Base-by-base conservation (phyloP, 1,284 basidiomycete genomes). In the Violaceomyces palustris region DNA sequence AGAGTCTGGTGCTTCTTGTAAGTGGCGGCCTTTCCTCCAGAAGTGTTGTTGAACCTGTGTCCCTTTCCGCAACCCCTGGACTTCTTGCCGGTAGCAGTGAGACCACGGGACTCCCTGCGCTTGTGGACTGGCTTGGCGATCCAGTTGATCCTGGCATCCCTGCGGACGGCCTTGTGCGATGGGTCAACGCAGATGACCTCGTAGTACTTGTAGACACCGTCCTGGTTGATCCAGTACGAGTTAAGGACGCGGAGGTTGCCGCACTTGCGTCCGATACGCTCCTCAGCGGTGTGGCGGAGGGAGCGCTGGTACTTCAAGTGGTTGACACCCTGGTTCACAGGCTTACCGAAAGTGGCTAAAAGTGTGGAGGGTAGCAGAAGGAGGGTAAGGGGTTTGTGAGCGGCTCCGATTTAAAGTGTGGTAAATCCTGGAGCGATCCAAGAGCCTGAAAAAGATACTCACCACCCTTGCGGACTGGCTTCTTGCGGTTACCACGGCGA, bases 221-320 rank as follows among this genome's bases (percentile, higher is more conserved):
- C 92, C 79, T 96, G 89, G 80, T 97, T 97, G 75, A 99, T 79
- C 93, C 93, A 97, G 84, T 99, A 99, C 48, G 92, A 97, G 82
- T 96, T 76, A 35, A 77, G 58, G 42, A 98, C 92, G 52, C 93
- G 84, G 71, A 98, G 78, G 78, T 97, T 96, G 46, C 90, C 89
- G 75, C 93, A 98, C 71, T 93, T 84, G 74, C 84, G 85, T 55
- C 91, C 94, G 62, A 98, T 91, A 77, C 94, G 88, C 82, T 98
- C 94, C 80, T 99, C 94, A 45, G 94, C 94, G 48, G 86, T 87
- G 69, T 87, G 86, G 75, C 88, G 84, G 73, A 97, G 81, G 56
- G 91, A 85, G 65, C 93, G 85, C 79, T 96, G 91, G 82, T 83
- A 90, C 80, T 99, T 99, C 79, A 99, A 83, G 77, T 98, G 92